Conservation (phyloP, 2,329 filamentous ascomycete species). For the Cytospora mali region DNA sequence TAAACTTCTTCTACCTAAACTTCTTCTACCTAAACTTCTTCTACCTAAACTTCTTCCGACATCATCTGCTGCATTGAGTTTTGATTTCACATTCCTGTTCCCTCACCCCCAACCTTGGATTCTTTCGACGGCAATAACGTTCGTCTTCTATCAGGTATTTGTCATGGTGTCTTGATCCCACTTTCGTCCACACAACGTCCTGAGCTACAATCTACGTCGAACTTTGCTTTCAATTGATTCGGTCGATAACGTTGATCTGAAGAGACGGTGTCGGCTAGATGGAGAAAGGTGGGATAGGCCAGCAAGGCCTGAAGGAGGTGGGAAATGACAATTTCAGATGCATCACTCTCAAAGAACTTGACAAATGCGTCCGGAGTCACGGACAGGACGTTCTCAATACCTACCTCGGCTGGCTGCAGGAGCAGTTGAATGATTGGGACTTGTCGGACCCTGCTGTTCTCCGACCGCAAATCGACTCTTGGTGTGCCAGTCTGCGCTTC, state of each 20-base stretch:
- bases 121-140: not conserved
- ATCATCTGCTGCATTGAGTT: not conserved
- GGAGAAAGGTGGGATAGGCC: not conserved
- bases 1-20: too few relatives aligned
- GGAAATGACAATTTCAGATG: not conserved
- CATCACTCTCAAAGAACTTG: slow-evolving; percentile 13
- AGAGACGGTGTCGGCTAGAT: not conserved
- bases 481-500: slow-evolving; percentile 16
- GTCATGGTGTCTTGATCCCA: not conserved
- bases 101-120: not conserved
- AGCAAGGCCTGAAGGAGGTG: not conserved
- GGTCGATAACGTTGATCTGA: not conserved
- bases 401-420: slow-evolving; percentile 21
- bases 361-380: slow-evolving; percentile 4
- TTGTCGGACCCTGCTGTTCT: not conserved
- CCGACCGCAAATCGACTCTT: slow-evolving; percentile 16
- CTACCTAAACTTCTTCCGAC: not conserved
- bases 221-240: not conserved
- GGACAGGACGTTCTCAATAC: not conserved
- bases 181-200: not conserved
- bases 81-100: not conserved
- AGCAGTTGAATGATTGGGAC: slow-evolving; percentile 5
- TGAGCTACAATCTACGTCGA: not conserved
- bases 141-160: not conserved
- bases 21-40: not conserved